These are phyloP conservation scores for Epichloe hybrida DNA, from an alignment of 2,329 filamentous ascomycete species.

Conservation along the genomic window DNA sequence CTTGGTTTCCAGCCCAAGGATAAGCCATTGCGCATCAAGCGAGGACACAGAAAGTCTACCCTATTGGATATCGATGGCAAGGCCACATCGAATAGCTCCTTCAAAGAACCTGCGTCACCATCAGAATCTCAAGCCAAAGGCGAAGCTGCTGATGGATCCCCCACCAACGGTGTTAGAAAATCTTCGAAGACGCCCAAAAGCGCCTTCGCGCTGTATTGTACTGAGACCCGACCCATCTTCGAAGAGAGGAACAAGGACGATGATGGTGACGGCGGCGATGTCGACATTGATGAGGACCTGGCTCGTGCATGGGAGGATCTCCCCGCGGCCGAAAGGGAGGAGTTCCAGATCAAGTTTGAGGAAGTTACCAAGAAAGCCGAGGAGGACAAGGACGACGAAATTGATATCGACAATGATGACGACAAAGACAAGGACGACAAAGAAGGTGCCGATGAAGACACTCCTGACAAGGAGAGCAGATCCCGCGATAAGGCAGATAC, in stretches of 20 bases:
- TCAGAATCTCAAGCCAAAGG: conserved; percentile 24
- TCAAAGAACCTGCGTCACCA: conserved; percentile 32
- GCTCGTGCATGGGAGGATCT: conserved; percentile 41
- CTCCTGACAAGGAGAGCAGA: conserved; percentile 11
- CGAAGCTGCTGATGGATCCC: conserved; percentile 7
- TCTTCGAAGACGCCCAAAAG: conserved; percentile 30
- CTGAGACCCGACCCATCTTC: conserved; percentile 31
- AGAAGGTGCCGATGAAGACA: conserved; percentile 6
- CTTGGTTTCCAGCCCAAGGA: conserved; percentile 50
- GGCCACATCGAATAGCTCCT: conserved; percentile 24
- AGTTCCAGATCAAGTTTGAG: conserved; percentile 28
- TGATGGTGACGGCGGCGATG: conserved; percentile 11
- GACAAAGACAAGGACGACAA: conserved; percentile 4
- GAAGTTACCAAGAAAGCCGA: conserved; percentile 13
- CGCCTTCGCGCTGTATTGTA: conserved; percentile 43
- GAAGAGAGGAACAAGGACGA: conserved; percentile 30
- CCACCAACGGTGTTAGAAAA: conserved; percentile 28
- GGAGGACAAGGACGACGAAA: conserved; percentile 15
- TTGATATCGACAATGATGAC: conserved; percentile 7
- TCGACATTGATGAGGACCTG: conserved; percentile 40
- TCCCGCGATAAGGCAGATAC: conserved; percentile 17
- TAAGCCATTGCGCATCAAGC: conserved; percentile 62
- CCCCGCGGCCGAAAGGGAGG: conserved; percentile 33
- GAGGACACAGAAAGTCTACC: conserved; percentile 52
- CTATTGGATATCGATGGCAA: conserved; percentile 30